Evolutionary conservation across 148 eudicot genomes (phyloP).

Genomic region (Camellia lanceoleosa): DNA sequence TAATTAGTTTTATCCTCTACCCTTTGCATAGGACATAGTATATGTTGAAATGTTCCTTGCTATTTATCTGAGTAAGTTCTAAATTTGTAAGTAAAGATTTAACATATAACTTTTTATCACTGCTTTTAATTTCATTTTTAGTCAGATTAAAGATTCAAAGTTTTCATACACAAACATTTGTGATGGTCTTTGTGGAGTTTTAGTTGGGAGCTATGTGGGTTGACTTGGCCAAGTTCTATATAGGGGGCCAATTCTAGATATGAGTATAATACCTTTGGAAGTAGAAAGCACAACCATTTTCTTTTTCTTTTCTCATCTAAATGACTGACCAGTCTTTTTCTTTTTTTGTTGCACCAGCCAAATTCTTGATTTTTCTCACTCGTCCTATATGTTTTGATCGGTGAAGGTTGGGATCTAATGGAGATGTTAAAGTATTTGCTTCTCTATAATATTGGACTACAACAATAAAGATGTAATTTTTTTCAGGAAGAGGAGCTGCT

Average conservation of each 20-base stretch:
- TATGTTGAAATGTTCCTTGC: not conserved
- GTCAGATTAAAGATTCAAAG: not conserved
- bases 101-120: not conserved
- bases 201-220: not conserved
- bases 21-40: not conserved
- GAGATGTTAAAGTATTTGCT: not conserved
- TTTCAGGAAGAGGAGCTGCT: constrained; percentile 86
- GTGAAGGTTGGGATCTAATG: not conserved
- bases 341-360: not conserved
- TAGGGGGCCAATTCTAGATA: not conserved
- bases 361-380: no score
- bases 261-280: no score
- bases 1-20: no score
- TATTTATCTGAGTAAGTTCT: not conserved
- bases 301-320: no score
- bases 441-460: not conserved
- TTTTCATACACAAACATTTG: not conserved
- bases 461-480: not conserved
- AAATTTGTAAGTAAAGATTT: not conserved
- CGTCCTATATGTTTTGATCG: not conserved
- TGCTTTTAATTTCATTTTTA: not conserved
- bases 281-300: no score
- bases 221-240: not conserved
- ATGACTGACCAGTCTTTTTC: not conserved
- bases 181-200: not conserved